Percentiles rank a stretch among this genome's conserved stretches.
Conservation (phyloP, 108 stramenopile species). For the Discostella stelligeroides region DNA sequence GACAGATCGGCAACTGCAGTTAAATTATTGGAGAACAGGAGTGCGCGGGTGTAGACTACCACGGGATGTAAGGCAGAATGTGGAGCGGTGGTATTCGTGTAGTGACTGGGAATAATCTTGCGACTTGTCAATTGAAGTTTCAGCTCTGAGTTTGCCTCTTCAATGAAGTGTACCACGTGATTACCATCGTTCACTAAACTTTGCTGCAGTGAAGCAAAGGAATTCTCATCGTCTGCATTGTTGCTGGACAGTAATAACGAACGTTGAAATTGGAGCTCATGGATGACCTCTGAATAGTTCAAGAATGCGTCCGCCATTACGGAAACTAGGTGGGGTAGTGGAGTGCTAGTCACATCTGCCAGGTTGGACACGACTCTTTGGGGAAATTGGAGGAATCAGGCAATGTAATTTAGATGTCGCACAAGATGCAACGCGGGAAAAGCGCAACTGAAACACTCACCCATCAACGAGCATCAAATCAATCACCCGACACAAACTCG, state of each 20-base stretch:
- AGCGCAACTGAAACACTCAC: too few relatives aligned
- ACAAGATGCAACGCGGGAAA: neutral
- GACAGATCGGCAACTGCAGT: conserved; percentile 22
- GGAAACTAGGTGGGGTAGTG: conserved; percentile 29
- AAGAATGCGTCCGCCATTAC: conserved; percentile 36
- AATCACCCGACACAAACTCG: conserved; percentile 38
- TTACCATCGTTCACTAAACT: conserved; percentile 22
- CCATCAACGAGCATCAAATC: conserved; percentile 37
- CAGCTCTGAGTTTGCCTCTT: conserved; percentile 32
- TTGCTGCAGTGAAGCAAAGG: neutral
- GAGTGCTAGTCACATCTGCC: conserved; percentile 20
- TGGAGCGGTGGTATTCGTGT: neutral
- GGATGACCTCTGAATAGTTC: conserved; percentile 37
- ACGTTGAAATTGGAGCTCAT: conserved; percentile 22
- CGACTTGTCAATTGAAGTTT: conserved; percentile 14
- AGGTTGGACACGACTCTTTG: conserved; percentile 29
- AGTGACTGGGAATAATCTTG: conserved; percentile 20
- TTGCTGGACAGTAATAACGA: neutral
- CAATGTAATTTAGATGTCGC: neutral
- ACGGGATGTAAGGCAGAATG: conserved; percentile 30
- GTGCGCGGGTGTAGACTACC: conserved; percentile 28
- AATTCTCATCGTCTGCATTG: conserved; percentile 1
- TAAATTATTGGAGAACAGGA: conserved; percentile 13
- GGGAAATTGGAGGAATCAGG: neutral
- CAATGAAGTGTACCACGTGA: conserved; percentile 26